These are phyloP conservation scores for Litsea cubeba DNA, from an alignment of 164 flowering plant species.

Conservation along the genomic window DNA sequence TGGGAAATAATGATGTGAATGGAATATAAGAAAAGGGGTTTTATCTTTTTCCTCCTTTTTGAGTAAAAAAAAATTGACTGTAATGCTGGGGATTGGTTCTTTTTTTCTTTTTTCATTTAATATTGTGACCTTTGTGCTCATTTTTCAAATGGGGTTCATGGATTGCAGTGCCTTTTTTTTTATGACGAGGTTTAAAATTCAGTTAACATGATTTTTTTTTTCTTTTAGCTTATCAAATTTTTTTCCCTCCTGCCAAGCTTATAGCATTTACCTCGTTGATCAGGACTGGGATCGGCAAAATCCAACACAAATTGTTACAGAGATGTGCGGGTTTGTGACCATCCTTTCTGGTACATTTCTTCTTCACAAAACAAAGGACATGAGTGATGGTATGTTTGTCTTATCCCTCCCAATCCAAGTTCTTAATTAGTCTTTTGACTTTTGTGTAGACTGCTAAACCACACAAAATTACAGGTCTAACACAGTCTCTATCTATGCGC, in stretches of 20 bases:
- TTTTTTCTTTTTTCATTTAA: too few relatives aligned
- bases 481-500: conserved; percentile 18
- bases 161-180: not conserved
- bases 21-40: too few relatives aligned
- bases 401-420: not conserved
- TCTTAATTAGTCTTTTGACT: not conserved
- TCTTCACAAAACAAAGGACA: conserved; percentile 73
- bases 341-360: conserved; percentile 75
- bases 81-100: too few relatives aligned
- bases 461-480: conserved; percentile 13
- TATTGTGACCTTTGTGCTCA: too few relatives aligned
- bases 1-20: too few relatives aligned
- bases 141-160: not conserved
- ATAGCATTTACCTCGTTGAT: not conserved
- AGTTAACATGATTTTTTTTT: too few relatives aligned
- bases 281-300: conserved; percentile 84
- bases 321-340: conserved; percentile 73
- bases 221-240: too few relatives aligned
- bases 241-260: not conserved
- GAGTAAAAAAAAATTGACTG: too few relatives aligned
- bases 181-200: too few relatives aligned
- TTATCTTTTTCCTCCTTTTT: too few relatives aligned
- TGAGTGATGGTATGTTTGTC: conserved; percentile 42
- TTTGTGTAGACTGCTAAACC: too few relatives aligned
- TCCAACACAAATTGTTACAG: conserved; percentile 63